phyloP scores from a whole-genome alignment of 2,329 filamentous ascomycete genomes.

The Eurotiales sp. region DNA sequence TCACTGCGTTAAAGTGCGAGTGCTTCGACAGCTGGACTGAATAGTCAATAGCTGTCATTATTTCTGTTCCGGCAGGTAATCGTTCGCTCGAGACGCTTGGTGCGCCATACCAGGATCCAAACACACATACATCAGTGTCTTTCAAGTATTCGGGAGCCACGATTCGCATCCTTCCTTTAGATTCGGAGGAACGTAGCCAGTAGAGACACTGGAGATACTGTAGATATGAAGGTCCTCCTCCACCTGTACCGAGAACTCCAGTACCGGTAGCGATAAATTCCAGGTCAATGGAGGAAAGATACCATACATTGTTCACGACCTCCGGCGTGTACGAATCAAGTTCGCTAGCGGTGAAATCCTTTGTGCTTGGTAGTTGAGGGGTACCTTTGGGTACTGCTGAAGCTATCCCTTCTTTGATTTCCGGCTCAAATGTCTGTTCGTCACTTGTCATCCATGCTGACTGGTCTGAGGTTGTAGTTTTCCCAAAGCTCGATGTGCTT shows the following conservation, averaged over 20 bases:
- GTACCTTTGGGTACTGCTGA: background rate
- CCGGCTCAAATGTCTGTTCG: background rate
- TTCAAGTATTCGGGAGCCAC: slow-evolving; percentile 21
- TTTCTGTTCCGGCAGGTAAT: slow-evolving; percentile 22
- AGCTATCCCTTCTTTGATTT: background rate
- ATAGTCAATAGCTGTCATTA: slow-evolving; percentile 33
- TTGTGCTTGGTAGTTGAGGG: slow-evolving; percentile 17
- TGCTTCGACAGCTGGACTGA: slow-evolving; percentile 24
- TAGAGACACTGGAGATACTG: slow-evolving; percentile 46
- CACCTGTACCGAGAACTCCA: slow-evolving; percentile 37
- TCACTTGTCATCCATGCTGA: slow-evolving; percentile 4
- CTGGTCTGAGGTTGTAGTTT: background rate
- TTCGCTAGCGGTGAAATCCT: slow-evolving; percentile 22
- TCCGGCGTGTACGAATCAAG: slow-evolving; percentile 30
- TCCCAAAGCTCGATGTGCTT: background rate
- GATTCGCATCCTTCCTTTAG: slow-evolving; percentile 21
- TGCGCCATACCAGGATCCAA: slow-evolving; percentile 43
- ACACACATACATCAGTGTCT: slow-evolving; percentile 38
- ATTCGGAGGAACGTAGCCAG: slow-evolving; percentile 28
- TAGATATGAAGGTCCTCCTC: slow-evolving; percentile 41
- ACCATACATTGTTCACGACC: slow-evolving; percentile 32
- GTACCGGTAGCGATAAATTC: slow-evolving; percentile 36
- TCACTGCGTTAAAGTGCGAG: slow-evolving; percentile 34
- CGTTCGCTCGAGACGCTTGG: slow-evolving; percentile 29
- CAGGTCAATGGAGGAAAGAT: slow-evolving; percentile 34